A percentile compares a stretch with the other conserved stretches of the same genome.
These are phyloP conservation scores for Pezizomycotina sp. DNA, from an alignment of 2,329 filamentous ascomycete species.

Conservation along the genomic window DNA sequence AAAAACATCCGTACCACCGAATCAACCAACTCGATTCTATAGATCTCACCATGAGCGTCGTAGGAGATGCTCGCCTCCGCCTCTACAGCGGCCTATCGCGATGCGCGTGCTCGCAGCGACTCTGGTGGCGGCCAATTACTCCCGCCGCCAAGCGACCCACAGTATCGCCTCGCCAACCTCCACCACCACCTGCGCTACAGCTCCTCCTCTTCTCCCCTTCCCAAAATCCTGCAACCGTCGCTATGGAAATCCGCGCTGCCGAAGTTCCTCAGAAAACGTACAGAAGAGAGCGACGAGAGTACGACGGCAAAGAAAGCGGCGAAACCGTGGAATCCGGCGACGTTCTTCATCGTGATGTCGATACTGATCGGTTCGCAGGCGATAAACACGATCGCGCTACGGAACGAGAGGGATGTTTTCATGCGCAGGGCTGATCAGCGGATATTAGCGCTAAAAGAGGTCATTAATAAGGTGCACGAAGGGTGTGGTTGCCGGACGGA, in stretches of 20 bases:
- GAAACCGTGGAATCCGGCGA: constrained; percentile 18
- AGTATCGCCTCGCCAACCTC: constrained; percentile 5
- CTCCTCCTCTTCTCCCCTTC: constrained; percentile 18
- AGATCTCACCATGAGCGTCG: no score
- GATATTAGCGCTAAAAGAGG: constrained; percentile 58
- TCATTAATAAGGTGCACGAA: constrained; percentile 50
- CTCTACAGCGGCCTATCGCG: no score
- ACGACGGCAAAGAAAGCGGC: no score
- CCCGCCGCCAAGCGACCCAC: no score
- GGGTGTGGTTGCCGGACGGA: constrained; percentile 44
- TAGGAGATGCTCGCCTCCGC: no score
- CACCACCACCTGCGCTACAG: constrained; percentile 7
- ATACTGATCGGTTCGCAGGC: constrained; percentile 84
- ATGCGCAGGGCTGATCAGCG: constrained; percentile 62
- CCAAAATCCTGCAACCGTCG: constrained; percentile 11
- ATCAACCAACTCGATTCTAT: no score
- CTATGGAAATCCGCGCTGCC: no score
- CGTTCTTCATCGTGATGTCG: constrained; percentile 40
- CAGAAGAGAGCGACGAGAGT: no score
- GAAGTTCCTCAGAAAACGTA: no score
- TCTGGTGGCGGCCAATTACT: no score
- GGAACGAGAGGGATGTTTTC: constrained; percentile 56
- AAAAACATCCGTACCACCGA: no score
- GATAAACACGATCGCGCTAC: constrained; percentile 74
- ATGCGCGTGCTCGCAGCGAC: no score